These are phyloP conservation scores for Blastobotrys ciferrii DNA, from an alignment of 1,139 yeast species.

Conservation along the genomic window DNA sequence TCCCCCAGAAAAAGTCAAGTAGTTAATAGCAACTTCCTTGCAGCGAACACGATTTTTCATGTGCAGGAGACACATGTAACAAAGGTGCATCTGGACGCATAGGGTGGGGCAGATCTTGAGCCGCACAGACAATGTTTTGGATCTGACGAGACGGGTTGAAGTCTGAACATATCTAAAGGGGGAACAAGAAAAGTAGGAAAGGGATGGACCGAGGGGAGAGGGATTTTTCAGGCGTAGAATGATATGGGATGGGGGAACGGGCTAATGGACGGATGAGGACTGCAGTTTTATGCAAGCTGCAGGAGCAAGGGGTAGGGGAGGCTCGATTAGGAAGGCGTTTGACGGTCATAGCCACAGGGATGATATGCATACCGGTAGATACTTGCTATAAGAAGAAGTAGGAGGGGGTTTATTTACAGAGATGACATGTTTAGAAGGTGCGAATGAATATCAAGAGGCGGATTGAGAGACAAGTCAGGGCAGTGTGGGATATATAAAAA, in stretches of 20 bases:
- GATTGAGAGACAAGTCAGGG: not conserved
- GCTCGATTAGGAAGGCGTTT: not conserved
- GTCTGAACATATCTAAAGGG: no score
- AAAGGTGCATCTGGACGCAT: not conserved
- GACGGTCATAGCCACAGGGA: not conserved
- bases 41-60: not conserved
- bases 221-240: no score
- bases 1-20: no score
- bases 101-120: not conserved
- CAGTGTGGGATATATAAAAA: not conserved
- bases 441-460: not conserved
- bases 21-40: not conserved
- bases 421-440: not conserved
- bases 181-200: no score
- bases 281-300: not conserved
- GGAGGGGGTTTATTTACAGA: not conserved
- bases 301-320: slow-evolving; percentile 5
- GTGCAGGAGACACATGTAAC: not conserved
- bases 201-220: no score
- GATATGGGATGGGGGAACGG: no score
- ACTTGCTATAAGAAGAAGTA: not conserved
- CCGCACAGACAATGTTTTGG: not conserved
- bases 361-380: not conserved
- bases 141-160: no score
- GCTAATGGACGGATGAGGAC: no score